Conservation (phyloP, 1,284 basidiomycete genomes). For the Neolentinus lepideus region DNA sequence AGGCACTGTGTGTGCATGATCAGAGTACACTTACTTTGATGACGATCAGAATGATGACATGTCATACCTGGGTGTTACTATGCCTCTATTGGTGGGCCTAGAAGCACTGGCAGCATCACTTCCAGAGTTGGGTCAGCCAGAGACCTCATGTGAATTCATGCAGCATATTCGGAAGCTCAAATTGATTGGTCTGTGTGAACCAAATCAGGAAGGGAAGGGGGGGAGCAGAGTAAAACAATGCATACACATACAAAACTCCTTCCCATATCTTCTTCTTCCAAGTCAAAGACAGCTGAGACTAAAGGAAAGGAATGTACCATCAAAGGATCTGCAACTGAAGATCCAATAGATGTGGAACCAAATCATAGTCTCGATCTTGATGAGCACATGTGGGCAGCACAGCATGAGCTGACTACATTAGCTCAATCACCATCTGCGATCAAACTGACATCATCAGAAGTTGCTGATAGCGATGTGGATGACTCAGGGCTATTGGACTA, state of each 20-base stretch:
- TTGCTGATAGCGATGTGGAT: neutral
- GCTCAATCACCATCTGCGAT: too few species aligned
- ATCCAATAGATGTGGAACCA: too few species aligned
- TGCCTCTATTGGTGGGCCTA: neutral
- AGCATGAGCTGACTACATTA: too few species aligned
- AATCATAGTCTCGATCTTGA: too few species aligned
- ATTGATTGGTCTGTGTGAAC: neutral
- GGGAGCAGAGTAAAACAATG: neutral
- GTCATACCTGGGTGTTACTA: neutral
- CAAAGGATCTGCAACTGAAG: too few species aligned
- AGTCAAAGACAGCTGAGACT: too few species aligned
- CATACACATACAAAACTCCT: neutral
- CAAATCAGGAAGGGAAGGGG: conserved; percentile 2
- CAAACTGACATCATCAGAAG: neutral
- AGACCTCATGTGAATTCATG: conserved; percentile 4
- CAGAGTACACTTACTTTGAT: neutral
- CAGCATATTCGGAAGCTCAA: conserved; percentile 3
- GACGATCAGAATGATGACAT: neutral
- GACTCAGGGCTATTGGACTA: neutral
- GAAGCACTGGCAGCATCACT: neutral
- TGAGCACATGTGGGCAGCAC: too few species aligned
- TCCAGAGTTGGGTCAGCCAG: conserved; percentile 2
- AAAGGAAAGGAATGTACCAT: too few species aligned
- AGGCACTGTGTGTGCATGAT: conserved; percentile 8
- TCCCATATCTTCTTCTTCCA: too few species aligned